Evolutionary conservation across 176 grass and related monocot species (phyloP).

Genomic region (Saccharum spontaneum): DNA sequence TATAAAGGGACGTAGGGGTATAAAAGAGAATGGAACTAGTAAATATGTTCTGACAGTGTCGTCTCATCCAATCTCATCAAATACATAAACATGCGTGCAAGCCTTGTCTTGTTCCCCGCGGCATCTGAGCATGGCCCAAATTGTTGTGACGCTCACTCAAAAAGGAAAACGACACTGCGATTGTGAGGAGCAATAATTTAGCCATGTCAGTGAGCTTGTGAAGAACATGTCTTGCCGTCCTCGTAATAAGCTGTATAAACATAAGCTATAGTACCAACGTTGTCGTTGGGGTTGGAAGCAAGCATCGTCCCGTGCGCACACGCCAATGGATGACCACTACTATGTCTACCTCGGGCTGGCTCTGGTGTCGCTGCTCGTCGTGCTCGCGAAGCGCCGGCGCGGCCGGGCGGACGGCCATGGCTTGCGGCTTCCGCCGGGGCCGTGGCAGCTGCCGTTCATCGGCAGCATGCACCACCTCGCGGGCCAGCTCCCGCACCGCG

Average conservation of each 20-base stretch:
- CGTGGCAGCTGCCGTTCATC: neutral
- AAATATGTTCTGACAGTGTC: neutral
- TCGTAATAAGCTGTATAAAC: neutral
- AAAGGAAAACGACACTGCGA: neutral
- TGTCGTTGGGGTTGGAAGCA: neutral
- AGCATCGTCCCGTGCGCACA: neutral
- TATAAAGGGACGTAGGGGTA: too few relatives aligned
- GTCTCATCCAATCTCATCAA: neutral
- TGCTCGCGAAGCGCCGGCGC: neutral
- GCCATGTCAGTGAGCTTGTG: neutral
- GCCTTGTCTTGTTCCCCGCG: neutral
- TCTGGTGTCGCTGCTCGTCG: constrained; percentile 1
- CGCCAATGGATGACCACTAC: neutral
- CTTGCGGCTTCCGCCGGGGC: neutral
- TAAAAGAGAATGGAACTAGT: neutral
- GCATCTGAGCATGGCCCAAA: neutral
- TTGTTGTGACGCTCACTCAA: neutral
- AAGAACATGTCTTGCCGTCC: neutral
- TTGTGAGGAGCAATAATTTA: neutral
- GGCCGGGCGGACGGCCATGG: neutral
- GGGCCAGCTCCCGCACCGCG: neutral
- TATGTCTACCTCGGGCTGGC: neutral
- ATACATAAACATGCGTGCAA: neutral
- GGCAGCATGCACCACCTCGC: constrained; percentile 2
- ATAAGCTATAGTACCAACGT: neutral